Percentiles rank a stretch among this genome's conserved stretches.
phyloP scores from a whole-genome alignment of 2,329 filamentous ascomycete species.

The Chaetomium globosum region DNA sequence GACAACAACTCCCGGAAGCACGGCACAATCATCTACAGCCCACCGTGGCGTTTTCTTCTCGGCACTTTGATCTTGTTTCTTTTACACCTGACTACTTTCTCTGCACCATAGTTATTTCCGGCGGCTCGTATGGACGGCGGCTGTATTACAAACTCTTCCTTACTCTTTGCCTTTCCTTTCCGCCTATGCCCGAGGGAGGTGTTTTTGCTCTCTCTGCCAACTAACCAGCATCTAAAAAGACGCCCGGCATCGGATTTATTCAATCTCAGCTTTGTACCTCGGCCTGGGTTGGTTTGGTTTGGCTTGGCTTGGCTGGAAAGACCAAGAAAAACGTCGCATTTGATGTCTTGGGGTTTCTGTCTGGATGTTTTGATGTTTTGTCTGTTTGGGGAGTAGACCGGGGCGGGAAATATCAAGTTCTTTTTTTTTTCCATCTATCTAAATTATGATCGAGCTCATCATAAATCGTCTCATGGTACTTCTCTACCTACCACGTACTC shows the following conservation, averaged over 20 bases:
- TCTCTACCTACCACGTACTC: background rate
- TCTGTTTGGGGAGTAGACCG: background rate
- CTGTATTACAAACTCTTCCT: conserved; percentile 39
- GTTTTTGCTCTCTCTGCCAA: background rate
- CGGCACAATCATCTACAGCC: background rate
- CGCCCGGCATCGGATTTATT: background rate
- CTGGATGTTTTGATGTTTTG: conserved; percentile 13
- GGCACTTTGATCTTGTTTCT: conserved; percentile 13
- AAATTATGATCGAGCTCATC: conserved; percentile 2
- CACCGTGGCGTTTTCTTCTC: conserved; percentile 12
- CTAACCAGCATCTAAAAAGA: conserved; percentile 7
- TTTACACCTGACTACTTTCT: conserved; percentile 16
- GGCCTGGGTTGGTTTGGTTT: background rate
- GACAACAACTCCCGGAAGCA: conserved; percentile 10
- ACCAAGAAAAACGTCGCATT: conserved; percentile 12
- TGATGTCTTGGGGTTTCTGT: conserved; percentile 8
- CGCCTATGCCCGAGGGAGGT: background rate
- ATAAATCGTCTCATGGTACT: conserved; percentile 1
- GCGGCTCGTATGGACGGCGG: conserved; percentile 29
- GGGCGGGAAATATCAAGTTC: conserved; percentile 16
- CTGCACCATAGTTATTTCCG: conserved; percentile 25
- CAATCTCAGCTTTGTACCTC: background rate
- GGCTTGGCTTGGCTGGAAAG: conserved; percentile 17
- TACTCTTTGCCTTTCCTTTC: conserved; percentile 34
- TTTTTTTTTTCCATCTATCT: background rate